These are phyloP conservation scores for Epichloe elymi DNA, from an alignment of 2,329 filamentous ascomycete species.

Conservation along the genomic window DNA sequence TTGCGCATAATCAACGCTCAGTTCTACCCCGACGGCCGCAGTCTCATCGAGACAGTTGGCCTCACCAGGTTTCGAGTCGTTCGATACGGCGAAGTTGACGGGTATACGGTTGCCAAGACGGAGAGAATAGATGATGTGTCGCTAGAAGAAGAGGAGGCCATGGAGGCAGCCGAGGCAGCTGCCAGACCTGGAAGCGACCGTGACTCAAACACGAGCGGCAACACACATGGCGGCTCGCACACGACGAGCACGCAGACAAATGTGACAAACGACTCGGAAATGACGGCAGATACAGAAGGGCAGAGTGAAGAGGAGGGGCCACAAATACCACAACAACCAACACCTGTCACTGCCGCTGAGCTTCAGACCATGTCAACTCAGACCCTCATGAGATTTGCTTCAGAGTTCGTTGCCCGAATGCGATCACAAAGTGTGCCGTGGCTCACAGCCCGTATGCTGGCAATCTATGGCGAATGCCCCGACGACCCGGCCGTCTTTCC, in stretches of 20 bases:
- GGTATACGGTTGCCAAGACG: conserved; percentile 63
- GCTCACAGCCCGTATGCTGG: conserved; percentile 58
- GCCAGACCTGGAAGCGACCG: not conserved
- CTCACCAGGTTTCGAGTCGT: conserved; percentile 64
- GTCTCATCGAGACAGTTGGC: conserved; percentile 66
- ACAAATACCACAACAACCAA: not conserved
- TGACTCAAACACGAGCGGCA: not conserved
- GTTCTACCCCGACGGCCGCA: conserved; percentile 65
- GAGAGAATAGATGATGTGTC: conserved; percentile 74
- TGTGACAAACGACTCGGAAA: not conserved
- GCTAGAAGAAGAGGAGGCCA: conserved; percentile 62
- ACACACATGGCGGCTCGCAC: not conserved
- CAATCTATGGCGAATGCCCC: conserved; percentile 66
- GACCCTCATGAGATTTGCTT: conserved; percentile 51
- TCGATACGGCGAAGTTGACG: conserved; percentile 53
- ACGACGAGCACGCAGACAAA: not conserved
- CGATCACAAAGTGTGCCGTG: conserved; percentile 55
- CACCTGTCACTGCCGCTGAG: conserved; percentile 1
- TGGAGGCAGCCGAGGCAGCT: conserved; percentile 52
- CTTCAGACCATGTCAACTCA: conserved; percentile 48
- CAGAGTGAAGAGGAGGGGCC: not conserved
- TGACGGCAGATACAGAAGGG: not conserved
- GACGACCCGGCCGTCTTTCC: conserved; percentile 65
- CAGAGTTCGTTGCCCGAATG: conserved; percentile 58
- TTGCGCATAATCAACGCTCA: conserved; percentile 64